Conservation (phyloP, 352 stramenopile genomes). For the Peronospora farinosa region DNA sequence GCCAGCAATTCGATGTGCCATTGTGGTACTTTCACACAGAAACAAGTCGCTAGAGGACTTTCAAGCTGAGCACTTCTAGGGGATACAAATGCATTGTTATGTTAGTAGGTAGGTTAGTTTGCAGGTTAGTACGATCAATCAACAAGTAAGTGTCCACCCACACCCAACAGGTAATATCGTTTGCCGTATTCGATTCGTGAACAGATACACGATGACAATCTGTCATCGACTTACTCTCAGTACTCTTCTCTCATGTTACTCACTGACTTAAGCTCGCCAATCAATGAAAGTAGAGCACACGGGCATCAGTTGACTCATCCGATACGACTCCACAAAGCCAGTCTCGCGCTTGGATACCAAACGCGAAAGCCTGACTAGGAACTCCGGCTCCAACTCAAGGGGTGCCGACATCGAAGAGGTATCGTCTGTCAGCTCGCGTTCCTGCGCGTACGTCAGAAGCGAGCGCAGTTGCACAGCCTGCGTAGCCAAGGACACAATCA, state of each 20-base stretch:
- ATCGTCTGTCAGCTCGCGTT: conserved; percentile 31
- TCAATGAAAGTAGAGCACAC: conserved; percentile 58
- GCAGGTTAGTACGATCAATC: conserved; percentile 2
- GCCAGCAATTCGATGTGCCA: no score
- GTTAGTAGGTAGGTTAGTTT: not conserved
- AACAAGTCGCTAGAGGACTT: no score
- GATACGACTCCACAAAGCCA: conserved; percentile 52
- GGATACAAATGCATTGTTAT: conserved; percentile 7
- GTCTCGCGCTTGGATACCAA: conserved; percentile 41
- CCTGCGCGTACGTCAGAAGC: conserved; percentile 43
- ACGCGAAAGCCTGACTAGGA: conserved; percentile 34
- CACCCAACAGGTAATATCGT: conserved; percentile 9
- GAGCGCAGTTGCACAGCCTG: conserved; percentile 48
- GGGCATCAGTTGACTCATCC: conserved; percentile 45
- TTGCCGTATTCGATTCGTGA: conserved; percentile 12
- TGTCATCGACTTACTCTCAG: conserved; percentile 6
- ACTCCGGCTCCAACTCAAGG: conserved; percentile 44
- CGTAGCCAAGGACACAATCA: conserved; percentile 52
- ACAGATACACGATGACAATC: conserved; percentile 11
- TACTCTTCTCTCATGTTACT: conserved; percentile 4
- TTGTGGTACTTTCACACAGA: no score
- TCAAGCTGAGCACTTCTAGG: conserved; percentile 32
- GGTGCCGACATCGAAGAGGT: conserved; percentile 18
- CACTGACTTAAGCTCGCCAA: conserved; percentile 38
- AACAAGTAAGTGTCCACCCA: conserved; percentile 5